Conservation (phyloP, 2,329 filamentous ascomycete genomes). For the Pyricularia grisea region DNA sequence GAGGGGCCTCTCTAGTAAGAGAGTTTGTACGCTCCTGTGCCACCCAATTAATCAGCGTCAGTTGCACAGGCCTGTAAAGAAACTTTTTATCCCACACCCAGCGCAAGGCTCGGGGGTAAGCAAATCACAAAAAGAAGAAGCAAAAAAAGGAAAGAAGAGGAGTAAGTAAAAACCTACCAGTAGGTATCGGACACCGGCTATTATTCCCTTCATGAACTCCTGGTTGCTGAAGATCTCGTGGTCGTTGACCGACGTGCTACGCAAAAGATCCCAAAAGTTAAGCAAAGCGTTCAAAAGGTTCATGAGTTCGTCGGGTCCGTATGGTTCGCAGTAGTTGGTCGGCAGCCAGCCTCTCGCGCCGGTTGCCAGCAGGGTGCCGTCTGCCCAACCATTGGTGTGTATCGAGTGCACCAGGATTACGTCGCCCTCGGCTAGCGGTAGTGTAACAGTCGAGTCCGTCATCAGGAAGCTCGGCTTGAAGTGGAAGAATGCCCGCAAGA, state of each 20-base stretch:
- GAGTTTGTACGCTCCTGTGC: conserved; percentile 77
- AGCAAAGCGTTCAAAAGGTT: conserved; percentile 77
- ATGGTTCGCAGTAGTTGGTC: conserved; percentile 95
- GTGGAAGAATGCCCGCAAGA: conserved; percentile 86
- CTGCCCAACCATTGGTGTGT: conserved; percentile 97
- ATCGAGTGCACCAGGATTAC: conserved; percentile 92
- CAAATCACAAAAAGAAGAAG: neutral
- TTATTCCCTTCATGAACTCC: conserved; percentile 88
- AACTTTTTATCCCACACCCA: neutral
- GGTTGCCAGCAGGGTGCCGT: conserved; percentile 80
- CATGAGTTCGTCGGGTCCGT: conserved; percentile 80
- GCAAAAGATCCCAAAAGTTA: conserved; percentile 85
- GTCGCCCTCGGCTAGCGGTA: conserved; percentile 83
- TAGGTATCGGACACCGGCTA: conserved; percentile 84
- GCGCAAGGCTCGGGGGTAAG: conserved; percentile 12
- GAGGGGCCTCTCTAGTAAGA: conserved; percentile 67
- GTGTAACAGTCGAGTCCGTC: conserved; percentile 77
- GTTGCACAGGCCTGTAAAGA: neutral
- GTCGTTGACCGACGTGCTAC: conserved; percentile 67
- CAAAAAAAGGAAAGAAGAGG: neutral
- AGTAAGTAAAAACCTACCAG: conserved; percentile 54
- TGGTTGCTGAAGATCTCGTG: conserved; percentile 77
- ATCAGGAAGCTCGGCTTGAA: conserved; percentile 74
- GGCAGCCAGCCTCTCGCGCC: conserved; percentile 91
- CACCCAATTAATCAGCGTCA: neutral